A percentile compares a stretch with the other conserved stretches of the same genome.
These are phyloP conservation scores for Trichothecium roseum DNA, from an alignment of 2,329 filamentous ascomycete species.

Conservation along the genomic window DNA sequence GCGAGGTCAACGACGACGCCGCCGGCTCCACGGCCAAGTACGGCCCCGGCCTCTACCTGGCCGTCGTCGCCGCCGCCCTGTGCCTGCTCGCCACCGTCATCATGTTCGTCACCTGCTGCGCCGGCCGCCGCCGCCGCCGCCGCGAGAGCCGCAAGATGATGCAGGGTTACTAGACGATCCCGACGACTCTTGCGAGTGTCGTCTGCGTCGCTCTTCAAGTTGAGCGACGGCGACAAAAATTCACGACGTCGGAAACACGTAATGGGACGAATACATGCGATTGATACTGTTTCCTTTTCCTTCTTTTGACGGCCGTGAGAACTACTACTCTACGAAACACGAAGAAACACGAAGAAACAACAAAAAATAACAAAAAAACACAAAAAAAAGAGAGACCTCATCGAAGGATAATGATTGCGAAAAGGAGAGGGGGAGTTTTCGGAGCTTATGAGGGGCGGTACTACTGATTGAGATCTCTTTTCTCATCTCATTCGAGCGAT, in stretches of 20 bases:
- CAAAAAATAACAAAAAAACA: background rate
- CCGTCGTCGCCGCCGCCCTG: conserved; percentile 44
- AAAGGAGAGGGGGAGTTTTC: no score
- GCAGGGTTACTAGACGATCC: conserved; percentile 6
- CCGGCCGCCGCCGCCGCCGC: conserved; percentile 28
- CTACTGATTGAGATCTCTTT: no score
- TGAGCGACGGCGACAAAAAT: background rate
- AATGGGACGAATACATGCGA: no score
- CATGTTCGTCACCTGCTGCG: conserved; percentile 53
- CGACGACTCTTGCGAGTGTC: no score
- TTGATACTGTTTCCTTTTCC: no score
- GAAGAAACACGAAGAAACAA: background rate
- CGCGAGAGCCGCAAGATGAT: conserved; percentile 15
- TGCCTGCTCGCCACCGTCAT: conserved; percentile 44
- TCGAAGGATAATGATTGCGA: no score
- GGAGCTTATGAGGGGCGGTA: no score
- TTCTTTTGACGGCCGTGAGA: background rate
- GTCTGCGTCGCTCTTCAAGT: background rate
- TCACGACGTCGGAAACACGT: background rate
- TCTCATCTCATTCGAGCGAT: no score
- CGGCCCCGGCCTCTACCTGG: conserved; percentile 46
- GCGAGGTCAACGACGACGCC: conserved; percentile 36
- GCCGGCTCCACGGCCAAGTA: conserved; percentile 33
- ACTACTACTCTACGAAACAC: background rate
- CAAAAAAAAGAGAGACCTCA: no score